These are phyloP conservation scores for Podaxis sp. DNA, from an alignment of 768 basidiomycete genomes.

Conservation along the genomic window DNA sequence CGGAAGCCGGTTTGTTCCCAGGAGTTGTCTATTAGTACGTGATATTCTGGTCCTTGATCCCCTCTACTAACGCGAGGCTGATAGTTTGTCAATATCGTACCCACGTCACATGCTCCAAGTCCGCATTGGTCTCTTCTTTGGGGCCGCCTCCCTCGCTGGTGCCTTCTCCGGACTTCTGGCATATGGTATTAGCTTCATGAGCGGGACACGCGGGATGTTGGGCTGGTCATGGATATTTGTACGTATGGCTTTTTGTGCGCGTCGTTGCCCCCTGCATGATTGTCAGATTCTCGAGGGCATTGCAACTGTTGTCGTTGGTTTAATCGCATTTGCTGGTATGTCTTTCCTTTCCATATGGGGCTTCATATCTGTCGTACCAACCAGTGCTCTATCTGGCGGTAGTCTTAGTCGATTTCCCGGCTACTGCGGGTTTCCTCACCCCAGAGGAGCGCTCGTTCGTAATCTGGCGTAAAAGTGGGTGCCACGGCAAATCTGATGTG, in stretches of 20 bases:
- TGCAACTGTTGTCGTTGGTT: conserved; percentile 51
- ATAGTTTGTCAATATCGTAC: conserved; percentile 65
- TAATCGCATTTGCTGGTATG: conserved; percentile 48
- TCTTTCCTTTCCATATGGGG: background rate
- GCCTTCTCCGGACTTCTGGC: conserved; percentile 61
- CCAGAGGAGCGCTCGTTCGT: conserved; percentile 55
- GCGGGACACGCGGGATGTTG: conserved; percentile 35
- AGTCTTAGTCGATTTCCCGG: conserved; percentile 63
- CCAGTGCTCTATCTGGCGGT: background rate
- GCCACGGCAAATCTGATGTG: background rate
- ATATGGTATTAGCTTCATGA: conserved; percentile 51
- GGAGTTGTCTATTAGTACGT: conserved; percentile 70
- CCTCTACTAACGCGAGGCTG: background rate
- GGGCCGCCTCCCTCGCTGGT: conserved; percentile 59
- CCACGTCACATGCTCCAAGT: conserved; percentile 56
- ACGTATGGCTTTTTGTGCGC: conserved; percentile 14
- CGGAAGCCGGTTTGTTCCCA: conserved; percentile 71
- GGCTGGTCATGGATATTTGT: conserved; percentile 74
- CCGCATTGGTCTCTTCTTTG: conserved; percentile 61
- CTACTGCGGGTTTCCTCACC: conserved; percentile 55
- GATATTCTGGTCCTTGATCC: background rate
- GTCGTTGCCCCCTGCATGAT: background rate
- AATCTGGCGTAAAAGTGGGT: conserved; percentile 51
- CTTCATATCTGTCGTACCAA: background rate
- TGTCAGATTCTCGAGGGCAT: conserved; percentile 62